phyloP scores from a whole-genome alignment of 1,139 yeast genomes.

The Scheffersomyces insectosa region DNA sequence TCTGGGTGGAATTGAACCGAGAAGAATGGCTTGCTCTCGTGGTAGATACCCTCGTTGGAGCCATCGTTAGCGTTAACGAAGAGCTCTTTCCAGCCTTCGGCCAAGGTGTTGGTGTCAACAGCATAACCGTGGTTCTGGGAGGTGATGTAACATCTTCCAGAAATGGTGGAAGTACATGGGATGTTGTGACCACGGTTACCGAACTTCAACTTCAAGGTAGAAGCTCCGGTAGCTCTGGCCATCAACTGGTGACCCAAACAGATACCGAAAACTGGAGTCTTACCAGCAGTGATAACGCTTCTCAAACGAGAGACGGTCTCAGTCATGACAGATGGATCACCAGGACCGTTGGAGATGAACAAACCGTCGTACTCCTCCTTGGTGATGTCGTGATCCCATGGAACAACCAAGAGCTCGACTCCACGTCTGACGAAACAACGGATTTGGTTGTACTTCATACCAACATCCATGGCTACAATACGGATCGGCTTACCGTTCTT shows the following conservation, averaged over 20 bases:
- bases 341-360: slow-evolving; percentile 97
- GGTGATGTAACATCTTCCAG: slow-evolving; percentile 97
- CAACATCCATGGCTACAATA: slow-evolving; percentile 92
- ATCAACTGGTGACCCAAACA: slow-evolving; percentile 98
- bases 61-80: slow-evolving; percentile 96
- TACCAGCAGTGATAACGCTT: slow-evolving; percentile 56
- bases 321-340: slow-evolving; percentile 91
- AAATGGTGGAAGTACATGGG: slow-evolving; percentile 90
- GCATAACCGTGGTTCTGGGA: slow-evolving; percentile 99
- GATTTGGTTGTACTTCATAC: slow-evolving; percentile 97
- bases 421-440: slow-evolving; percentile 97
- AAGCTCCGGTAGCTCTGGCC: slow-evolving; percentile 95
- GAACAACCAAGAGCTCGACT: slow-evolving; percentile 93
- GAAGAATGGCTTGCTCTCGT: slow-evolving; percentile 82
- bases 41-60: slow-evolving; percentile 98
- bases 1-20: slow-evolving; percentile 99
- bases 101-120: slow-evolving; percentile 77
- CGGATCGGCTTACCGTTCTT: slow-evolving; percentile 76
- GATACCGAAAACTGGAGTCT: slow-evolving; percentile 91
- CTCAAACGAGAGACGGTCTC: slow-evolving; percentile 61
- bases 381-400: slow-evolving; percentile 89
- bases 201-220: slow-evolving; percentile 86
- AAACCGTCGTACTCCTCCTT: slow-evolving; percentile 86
- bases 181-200: slow-evolving; percentile 99
- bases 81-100: slow-evolving; percentile 87